Evolutionary conservation across 306 rosid species (phyloP), one percentile per base, ranked within the genome.

Genomic region (Pyrus pyrifolia): DNA sequence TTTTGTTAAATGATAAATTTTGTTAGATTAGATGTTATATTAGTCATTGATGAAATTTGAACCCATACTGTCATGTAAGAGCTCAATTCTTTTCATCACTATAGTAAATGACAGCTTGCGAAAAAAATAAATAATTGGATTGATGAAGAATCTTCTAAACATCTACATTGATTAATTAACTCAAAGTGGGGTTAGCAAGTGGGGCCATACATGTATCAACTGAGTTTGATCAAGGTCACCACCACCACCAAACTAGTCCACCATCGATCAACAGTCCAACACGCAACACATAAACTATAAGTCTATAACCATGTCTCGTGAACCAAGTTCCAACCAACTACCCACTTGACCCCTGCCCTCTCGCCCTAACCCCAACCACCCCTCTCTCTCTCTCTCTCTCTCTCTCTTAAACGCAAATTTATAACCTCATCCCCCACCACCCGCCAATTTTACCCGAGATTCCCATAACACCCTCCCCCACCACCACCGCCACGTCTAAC

Each of bases 1-100:
- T 33, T 33, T 33, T 38, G 0, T 38, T 2, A 38, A 7, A 38
- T 0, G 42, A 38, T 38, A 7, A 38, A 38, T 38, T 38, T 38
- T 38, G 40, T 0, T 35, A 35, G 0, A 35, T 35, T 35, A 35
- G 0, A 0, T 35, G 42, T 38, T 0, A 38, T 0, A 38, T 38
- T 38, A 38, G 0, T 1, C 42, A 38, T 0, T 0, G 42, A 38
- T 0, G 0, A 1, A 2, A 1, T 38, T 38, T 38, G 2, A 38
- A 38, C 0, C 0, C 0, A 7, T 2, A 0, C 0, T 8, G 0
- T 38, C 2, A 38, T 38, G 0, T 10, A 38, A 7, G 0, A 38
- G 10, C 0, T 38, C 2, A 38, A 38, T 2, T 0, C 0, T 1
- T 38, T 38, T 38, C 38, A 38, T 0, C 0, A 38, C 2, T 1